A percentile compares a stretch with the other conserved stretches of the same genome.
Evolutionary conservation across 139 green algal species (phyloP).

Genomic region (Mesotaenium endlicherianum): DNA sequence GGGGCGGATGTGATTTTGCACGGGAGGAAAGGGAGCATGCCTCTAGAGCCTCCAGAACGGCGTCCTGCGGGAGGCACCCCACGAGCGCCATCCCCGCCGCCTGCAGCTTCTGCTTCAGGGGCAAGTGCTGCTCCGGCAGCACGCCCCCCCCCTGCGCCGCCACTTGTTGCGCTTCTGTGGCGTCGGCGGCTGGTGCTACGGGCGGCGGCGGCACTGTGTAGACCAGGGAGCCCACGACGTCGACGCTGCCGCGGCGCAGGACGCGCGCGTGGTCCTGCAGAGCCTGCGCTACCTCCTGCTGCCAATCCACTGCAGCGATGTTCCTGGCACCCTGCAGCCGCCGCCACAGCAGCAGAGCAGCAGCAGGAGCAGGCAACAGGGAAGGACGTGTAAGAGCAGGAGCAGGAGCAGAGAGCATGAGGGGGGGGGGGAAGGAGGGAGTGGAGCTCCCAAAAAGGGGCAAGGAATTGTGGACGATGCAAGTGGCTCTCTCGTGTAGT

Average conservation of each 20-base stretch:
- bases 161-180: too few relatives aligned
- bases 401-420: too few relatives aligned
- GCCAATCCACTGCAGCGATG: slow-evolving; percentile 20
- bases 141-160: too few relatives aligned
- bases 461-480: too few relatives aligned
- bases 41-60: slow-evolving; percentile 56
- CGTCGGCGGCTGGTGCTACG: neutral
- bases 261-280: neutral
- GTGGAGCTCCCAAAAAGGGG: too few relatives aligned
- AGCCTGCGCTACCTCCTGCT: slow-evolving; percentile 34
- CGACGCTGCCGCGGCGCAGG: neutral
- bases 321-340: too few relatives aligned
- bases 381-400: too few relatives aligned
- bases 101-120: slow-evolving; percentile 18
- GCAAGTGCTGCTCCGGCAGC: neutral
- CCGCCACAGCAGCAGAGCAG: too few relatives aligned
- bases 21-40: neutral
- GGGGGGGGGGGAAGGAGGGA: too few relatives aligned
- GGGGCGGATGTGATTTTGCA: neutral
- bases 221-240: slow-evolving; percentile 25
- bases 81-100: slow-evolving; percentile 58
- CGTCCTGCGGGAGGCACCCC: slow-evolving; percentile 63
- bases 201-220: slow-evolving; percentile 16
- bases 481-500: too few relatives aligned
- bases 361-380: too few relatives aligned